These are phyloP conservation scores for Jaapia argillacea DNA, from an alignment of 768 basidiomycete genomes.

Conservation along the genomic window DNA sequence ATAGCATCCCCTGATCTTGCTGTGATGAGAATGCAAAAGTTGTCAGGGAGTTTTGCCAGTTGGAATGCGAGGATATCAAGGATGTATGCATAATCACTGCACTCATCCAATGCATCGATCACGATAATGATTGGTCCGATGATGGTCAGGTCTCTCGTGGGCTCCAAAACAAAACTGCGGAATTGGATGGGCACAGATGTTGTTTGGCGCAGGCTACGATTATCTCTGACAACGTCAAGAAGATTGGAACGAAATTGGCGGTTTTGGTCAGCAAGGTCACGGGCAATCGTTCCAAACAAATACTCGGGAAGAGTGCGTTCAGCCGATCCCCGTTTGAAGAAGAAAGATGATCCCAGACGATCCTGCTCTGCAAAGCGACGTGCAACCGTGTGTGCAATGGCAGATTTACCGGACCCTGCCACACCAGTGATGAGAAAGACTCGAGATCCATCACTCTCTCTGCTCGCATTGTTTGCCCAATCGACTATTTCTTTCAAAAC, in stretches of 20 bases:
- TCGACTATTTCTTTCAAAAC: slow-evolving; percentile 2
- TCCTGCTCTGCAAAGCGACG: not conserved
- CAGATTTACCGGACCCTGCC: slow-evolving; percentile 10
- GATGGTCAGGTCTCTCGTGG: not conserved
- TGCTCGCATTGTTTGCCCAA: slow-evolving; percentile 2
- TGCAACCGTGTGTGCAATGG: slow-evolving; percentile 8
- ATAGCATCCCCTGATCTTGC: slow-evolving; percentile 21
- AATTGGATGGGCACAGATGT: slow-evolving; percentile 2
- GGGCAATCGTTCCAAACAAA: slow-evolving; percentile 9
- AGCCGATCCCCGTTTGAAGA: slow-evolving; percentile 3
- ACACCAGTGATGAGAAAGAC: slow-evolving; percentile 7
- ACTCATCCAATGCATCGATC: slow-evolving; percentile 8
- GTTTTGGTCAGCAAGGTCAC: slow-evolving; percentile 2
- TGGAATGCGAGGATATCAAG: slow-evolving; percentile 12
- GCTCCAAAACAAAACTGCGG: slow-evolving; percentile 2
- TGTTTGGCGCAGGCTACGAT: not conserved
- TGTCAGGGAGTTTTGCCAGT: slow-evolving; percentile 13
- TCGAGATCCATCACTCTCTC: not conserved
- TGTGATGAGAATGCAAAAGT: slow-evolving; percentile 22
- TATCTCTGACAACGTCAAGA: not conserved
- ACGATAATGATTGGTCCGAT: slow-evolving; percentile 4
- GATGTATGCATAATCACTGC: slow-evolving; percentile 10
- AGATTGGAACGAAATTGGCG: not conserved
- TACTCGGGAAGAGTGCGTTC: not conserved
- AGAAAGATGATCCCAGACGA: slow-evolving; percentile 9